Evolutionary conservation across 202 grass and related monocot genomes (phyloP), one percentile per base, ranked within the genome.

Genomic region (Panicum hallii): DNA sequence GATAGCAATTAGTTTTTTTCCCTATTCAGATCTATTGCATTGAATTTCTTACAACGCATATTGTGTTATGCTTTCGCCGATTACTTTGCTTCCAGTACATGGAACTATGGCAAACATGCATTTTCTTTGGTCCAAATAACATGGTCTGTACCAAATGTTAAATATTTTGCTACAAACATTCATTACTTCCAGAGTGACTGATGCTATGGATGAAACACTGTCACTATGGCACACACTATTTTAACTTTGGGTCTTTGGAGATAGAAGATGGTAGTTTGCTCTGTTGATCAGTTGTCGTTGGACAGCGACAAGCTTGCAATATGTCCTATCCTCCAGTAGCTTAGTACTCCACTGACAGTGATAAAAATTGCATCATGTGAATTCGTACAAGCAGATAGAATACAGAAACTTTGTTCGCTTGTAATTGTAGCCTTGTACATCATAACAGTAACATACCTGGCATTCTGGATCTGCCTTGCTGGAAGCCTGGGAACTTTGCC

Each of bases 351-450:
- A 75, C 36, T 72, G 13, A 46, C 23, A 12, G n/a, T 26, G 20
- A 1, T 57, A 57, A 22, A 7, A 3, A 10, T 5, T 5, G 69
- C 57, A 87, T 68, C 40, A 70, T 65, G 34, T 54, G 56, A 66
- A 79, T 74, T 45, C 47, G 56, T 68, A 13, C 23, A 61, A 53
- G 42, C 42, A 67, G 48, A 60, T 57, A 41, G 16, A 78, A 83
- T 60, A 75, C 13, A 42, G 14, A 67, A 61, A 44, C 28, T 43
- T 0, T 0, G 30, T 47, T 11, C 2, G 4, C 32, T 41, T 50
- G 13, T 14, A 9, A 7, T 60, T 38, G 15, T 53, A 73, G 47
- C 15, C 26, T 34, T 73, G 47, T 52, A 49, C 22, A 17, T 9
- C 70, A 73, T 41, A n/a, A 28, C 23, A 23, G 70, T 78, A 28